phyloP scores from a whole-genome alignment of 805 yeast genomes.

The Wickerhamomyces queroliae region DNA sequence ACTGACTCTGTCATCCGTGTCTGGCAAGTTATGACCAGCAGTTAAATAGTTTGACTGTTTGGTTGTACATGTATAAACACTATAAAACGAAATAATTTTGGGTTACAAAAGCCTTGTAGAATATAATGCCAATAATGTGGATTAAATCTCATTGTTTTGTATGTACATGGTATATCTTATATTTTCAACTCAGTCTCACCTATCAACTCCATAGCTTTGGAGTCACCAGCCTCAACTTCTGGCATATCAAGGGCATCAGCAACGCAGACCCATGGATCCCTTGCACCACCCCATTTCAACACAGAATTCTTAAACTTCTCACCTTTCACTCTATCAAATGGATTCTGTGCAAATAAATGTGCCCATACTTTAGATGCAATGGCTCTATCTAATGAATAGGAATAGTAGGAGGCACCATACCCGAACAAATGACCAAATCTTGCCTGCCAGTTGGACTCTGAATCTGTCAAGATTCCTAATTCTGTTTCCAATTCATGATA shows the following conservation, averaged over 20 bases:
- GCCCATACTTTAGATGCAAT: slow-evolving; percentile 85
- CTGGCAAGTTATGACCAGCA: slow-evolving; percentile 97
- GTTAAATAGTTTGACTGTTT: slow-evolving; percentile 10
- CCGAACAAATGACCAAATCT: slow-evolving; percentile 90
- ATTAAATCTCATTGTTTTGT: background rate
- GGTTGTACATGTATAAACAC: background rate
- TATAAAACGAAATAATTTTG: background rate
- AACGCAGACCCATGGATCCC: slow-evolving; percentile 82
- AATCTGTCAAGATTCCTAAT: slow-evolving; percentile 59
- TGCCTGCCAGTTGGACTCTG: slow-evolving; percentile 83
- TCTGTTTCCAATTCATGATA: slow-evolving; percentile 63
- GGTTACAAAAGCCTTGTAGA: background rate
- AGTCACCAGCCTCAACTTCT: slow-evolving; percentile 59
- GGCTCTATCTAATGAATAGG: slow-evolving; percentile 87
- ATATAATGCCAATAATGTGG: background rate
- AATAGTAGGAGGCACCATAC: slow-evolving; percentile 91
- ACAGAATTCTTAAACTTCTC: slow-evolving; percentile 64
- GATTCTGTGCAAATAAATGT: slow-evolving; percentile 62
- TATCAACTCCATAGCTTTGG: slow-evolving; percentile 57
- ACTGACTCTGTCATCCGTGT: slow-evolving; percentile 99
- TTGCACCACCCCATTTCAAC: slow-evolving; percentile 89
- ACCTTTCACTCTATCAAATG: slow-evolving; percentile 70
- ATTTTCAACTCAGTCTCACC: slow-evolving; percentile 26
- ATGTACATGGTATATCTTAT: background rate
- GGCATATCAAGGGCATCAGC: slow-evolving; percentile 71